Evolutionary conservation across 768 basidiomycete genomes (phyloP).

Genomic region (Macrolepiota albuminosa): DNA sequence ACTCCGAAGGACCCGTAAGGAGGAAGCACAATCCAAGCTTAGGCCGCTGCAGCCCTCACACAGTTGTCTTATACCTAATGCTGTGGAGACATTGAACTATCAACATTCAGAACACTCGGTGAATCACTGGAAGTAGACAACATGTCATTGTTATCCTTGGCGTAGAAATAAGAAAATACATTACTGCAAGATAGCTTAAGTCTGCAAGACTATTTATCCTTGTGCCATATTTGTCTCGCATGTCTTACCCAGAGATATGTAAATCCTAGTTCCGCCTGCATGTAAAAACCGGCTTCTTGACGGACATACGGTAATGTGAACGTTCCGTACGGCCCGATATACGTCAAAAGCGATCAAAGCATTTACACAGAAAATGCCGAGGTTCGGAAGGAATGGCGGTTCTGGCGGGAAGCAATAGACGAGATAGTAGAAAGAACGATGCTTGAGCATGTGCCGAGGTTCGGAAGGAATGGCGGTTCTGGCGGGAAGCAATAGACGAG

Average conservation of each 20-base stretch:
- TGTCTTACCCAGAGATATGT: neutral
- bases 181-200: too few relatives aligned
- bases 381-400: neutral
- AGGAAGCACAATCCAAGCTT: neutral
- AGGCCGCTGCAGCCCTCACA: neutral
- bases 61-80: neutral
- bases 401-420: neutral
- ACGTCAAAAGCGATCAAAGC: neutral
- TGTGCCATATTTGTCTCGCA: neutral
- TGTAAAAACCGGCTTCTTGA: neutral
- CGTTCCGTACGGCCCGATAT: neutral
- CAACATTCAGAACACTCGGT: neutral
- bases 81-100: neutral
- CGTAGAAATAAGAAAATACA: neutral
- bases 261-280: too few relatives aligned
- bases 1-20: neutral
- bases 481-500: neutral
- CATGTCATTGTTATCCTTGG: neutral
- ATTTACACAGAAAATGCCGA: too few relatives aligned
- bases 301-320: neutral
- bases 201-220: neutral
- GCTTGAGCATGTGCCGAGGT: neutral
- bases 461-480: neutral
- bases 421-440: neutral
- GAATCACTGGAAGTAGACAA: neutral